Evolutionary conservation across 768 basidiomycete species (phyloP).

Genomic region (Rhizopogon vinicolor): DNA sequence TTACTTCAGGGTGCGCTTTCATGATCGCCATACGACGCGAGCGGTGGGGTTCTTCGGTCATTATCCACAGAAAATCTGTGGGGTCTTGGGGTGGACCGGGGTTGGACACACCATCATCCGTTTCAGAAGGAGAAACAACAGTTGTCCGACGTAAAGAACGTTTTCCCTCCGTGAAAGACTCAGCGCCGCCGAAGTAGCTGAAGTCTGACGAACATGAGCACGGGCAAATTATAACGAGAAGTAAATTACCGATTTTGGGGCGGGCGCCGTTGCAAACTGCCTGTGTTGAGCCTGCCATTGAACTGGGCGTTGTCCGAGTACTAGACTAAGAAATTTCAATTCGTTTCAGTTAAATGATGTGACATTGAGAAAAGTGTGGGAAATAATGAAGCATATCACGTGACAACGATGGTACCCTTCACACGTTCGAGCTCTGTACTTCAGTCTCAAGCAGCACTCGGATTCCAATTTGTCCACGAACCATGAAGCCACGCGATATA

Average conservation of each 20-base stretch:
- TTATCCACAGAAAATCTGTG: conserved; percentile 89
- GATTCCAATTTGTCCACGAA: too few species aligned
- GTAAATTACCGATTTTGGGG: conserved; percentile 15
- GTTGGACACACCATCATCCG: conserved; percentile 38
- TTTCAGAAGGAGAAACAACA: conserved; percentile 31
- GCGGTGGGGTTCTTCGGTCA: conserved; percentile 98
- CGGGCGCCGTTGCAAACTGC: background rate
- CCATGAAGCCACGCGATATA: too few species aligned
- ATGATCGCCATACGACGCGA: conserved; percentile 83
- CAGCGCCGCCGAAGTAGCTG: conserved; percentile 81
- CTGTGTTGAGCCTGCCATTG: conserved; percentile 12
- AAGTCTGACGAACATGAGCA: conserved; percentile 45
- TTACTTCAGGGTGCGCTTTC: conserved; percentile 94
- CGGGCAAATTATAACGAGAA: background rate
- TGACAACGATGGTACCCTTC: too few species aligned
- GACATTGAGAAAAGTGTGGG: too few species aligned
- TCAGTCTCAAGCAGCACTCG: too few species aligned
- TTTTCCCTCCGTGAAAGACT: conserved; percentile 56
- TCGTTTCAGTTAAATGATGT: too few species aligned
- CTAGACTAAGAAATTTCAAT: too few species aligned
- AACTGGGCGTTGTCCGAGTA: background rate
- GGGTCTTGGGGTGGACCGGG: conserved; percentile 67
- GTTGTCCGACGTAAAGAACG: conserved; percentile 50
- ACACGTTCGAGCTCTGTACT: too few species aligned
- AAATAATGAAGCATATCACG: too few species aligned